Base-by-base conservation (phyloP, 169 alveolate species). In the Cryptosporidium meleagridis region DNA sequence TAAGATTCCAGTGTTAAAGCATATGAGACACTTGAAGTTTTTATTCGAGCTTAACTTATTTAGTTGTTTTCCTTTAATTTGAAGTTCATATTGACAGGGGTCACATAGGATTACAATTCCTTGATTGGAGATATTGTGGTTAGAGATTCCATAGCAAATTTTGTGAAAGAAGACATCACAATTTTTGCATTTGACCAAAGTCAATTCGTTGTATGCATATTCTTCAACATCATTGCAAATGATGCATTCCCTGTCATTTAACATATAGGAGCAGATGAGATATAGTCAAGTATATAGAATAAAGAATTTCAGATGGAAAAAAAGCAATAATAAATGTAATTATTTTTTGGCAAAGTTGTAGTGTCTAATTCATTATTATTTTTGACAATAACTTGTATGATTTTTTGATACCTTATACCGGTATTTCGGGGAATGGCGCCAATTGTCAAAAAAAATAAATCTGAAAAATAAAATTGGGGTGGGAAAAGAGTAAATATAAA, bases 131-230 rank as follows among this genome's bases (percentile, higher is more conserved):
- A 9, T 18, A 16, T 39, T 39, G 35, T 26, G 7, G 29, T 18
- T 48, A n/a, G 75, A 41, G 44, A 80, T 18, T 7, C 89, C 89
- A 61, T 80, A 80, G 18, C 89, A 80, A 7, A 62, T 37, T 62
- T 53, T 59, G 44, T 80, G 89, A 37, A 80, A 59, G 44, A 44
- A 80, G 21, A 61, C 44, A 18, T 80, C 68, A 37, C 89, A 80
- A 31, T 59, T 61, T 33, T 80, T 80, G 52, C 89, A 80, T 37
- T 53, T 80, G 14, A 80, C 51, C n/a, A 80, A 23, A 8, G 48
- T 65, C 44, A 80, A 48, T 80, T 80, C 89, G 8, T 23, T 80
- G 10, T 62, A 59, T 37, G 44, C 68, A 41, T 59, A 45, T 39
- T 44, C 59, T 41, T 65, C 75, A 31, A 59, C 59, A n/a, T 59